Conservation (phyloP, 768 basidiomycete species). For the Coprinopsis marcescibilis region DNA sequence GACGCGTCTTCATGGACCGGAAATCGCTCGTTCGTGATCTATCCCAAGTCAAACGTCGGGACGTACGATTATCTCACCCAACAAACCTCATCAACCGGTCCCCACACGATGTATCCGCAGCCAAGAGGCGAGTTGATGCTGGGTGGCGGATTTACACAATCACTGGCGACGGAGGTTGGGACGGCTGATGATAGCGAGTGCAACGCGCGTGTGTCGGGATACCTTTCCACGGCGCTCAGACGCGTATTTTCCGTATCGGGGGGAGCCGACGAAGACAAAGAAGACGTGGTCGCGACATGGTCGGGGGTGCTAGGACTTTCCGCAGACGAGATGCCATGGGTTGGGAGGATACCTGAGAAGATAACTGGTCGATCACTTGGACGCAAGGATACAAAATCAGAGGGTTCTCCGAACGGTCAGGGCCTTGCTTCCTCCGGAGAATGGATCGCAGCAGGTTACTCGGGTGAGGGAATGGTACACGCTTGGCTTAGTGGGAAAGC, state of each 20-base stretch:
- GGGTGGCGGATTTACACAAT: slow-evolving; percentile 49
- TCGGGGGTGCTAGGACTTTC: slow-evolving; percentile 61
- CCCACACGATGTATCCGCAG: background rate
- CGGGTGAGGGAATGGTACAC: slow-evolving; percentile 71
- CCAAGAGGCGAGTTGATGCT: slow-evolving; percentile 53
- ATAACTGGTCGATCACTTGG: slow-evolving; percentile 36
- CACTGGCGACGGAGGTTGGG: slow-evolving; percentile 30
- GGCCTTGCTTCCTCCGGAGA: slow-evolving; percentile 43
- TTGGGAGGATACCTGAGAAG: slow-evolving; percentile 51
- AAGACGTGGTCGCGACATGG: slow-evolving; percentile 50
- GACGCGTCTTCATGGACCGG: slow-evolving; percentile 31
- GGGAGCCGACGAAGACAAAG: slow-evolving; percentile 16
- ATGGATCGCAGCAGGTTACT: slow-evolving; percentile 68
- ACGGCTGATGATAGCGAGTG: slow-evolving; percentile 31
- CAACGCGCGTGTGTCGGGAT: slow-evolving; percentile 22
- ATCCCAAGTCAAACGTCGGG: slow-evolving; percentile 30
- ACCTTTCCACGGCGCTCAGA: slow-evolving; percentile 37
- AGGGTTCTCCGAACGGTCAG: background rate
- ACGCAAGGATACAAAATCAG: slow-evolving; percentile 7
- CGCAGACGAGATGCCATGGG: slow-evolving; percentile 61
- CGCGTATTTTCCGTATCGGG: slow-evolving; percentile 46
- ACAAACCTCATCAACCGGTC: slow-evolving; percentile 24
- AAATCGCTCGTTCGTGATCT: slow-evolving; percentile 56
- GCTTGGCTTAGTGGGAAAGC: slow-evolving; percentile 61
- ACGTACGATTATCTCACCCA: slow-evolving; percentile 70